These are phyloP conservation scores for Cordyceps farinosa DNA, from an alignment of 2,329 filamentous ascomycete species.

Conservation along the genomic window DNA sequence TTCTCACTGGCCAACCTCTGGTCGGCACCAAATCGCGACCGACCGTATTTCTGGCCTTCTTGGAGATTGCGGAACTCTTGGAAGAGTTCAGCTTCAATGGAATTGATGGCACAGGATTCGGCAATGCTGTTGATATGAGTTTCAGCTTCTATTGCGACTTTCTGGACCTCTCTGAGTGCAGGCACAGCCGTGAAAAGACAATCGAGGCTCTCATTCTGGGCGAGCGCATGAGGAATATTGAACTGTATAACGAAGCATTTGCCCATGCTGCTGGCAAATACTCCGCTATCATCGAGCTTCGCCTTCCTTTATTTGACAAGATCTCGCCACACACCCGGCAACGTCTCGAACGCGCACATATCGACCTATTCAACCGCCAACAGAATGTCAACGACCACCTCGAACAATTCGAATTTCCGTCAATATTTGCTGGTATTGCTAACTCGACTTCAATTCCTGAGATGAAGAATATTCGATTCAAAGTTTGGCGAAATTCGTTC, in stretches of 20 bases:
- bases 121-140: constrained; percentile 57
- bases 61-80: constrained; percentile 52
- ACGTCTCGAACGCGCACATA: constrained; percentile 74
- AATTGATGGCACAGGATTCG: constrained; percentile 55
- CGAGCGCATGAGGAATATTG: constrained; percentile 76
- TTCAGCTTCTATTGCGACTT: constrained; percentile 76
- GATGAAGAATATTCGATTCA: constrained; percentile 75
- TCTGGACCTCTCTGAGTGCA: constrained; percentile 72
- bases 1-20: constrained; percentile 60
- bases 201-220: constrained; percentile 85
- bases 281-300: constrained; percentile 63
- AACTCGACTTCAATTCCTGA: constrained; percentile 76
- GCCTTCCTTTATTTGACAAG: constrained; percentile 64
- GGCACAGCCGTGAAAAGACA: constrained; percentile 80
- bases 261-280: constrained; percentile 88
- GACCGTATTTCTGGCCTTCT: constrained; percentile 51
- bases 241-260: constrained; percentile 87
- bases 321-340: constrained; percentile 70
- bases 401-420: constrained; percentile 88
- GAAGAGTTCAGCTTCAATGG: constrained; percentile 56
- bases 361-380: constrained; percentile 73
- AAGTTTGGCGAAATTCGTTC: constrained; percentile 76
- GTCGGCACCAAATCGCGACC: constrained; percentile 54
- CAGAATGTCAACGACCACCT: constrained; percentile 68
- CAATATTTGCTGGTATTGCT: constrained; percentile 82